A percentile compares a stretch with the other conserved stretches of the same genome.
Evolutionary conservation across 2,329 filamentous ascomycete species (phyloP).

Genomic region (Diaporthe australafricana): DNA sequence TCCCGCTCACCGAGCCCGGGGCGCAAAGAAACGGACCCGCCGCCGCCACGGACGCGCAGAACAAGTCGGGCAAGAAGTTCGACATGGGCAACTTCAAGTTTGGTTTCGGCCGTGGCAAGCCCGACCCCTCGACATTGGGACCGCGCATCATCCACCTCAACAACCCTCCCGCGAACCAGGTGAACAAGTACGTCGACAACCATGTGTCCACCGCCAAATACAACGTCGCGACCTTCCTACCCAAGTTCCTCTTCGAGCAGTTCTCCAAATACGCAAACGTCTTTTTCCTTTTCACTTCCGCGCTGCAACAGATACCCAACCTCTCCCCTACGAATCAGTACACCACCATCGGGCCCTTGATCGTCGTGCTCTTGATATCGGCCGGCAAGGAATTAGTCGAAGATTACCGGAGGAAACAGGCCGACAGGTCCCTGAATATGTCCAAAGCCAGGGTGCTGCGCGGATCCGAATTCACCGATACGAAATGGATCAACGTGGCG

Average conservation of each 20-base stretch:
- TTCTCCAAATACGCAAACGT: conserved; percentile 99
- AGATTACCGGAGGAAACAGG: conserved; percentile 89
- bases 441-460: conserved; percentile 86
- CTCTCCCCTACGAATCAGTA: conserved; percentile 96
- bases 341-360: conserved; percentile 94
- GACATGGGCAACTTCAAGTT: conserved; percentile 88
- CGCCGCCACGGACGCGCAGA: conserved; percentile 52
- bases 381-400: conserved; percentile 95
- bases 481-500: conserved; percentile 92
- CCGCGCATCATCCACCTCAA: conserved; percentile 95
- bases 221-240: conserved; percentile 91
- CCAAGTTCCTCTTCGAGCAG: conserved; percentile 97
- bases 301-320: conserved; percentile 92
- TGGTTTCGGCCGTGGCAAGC: conserved; percentile 85
- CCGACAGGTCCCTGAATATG: conserved; percentile 88
- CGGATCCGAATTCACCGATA: conserved; percentile 85
- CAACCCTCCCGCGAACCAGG: conserved; percentile 91
- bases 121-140: conserved; percentile 90
- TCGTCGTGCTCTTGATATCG: conserved; percentile 92
- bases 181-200: conserved; percentile 94
- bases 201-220: conserved; percentile 98
- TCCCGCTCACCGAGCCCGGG: conserved; percentile 86
- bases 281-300: conserved; percentile 98
- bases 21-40: conserved; percentile 46
- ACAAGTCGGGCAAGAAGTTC: conserved; percentile 62